Base-by-base conservation (phyloP, 176 grass and related monocot species). In the Zizania latifolia region DNA sequence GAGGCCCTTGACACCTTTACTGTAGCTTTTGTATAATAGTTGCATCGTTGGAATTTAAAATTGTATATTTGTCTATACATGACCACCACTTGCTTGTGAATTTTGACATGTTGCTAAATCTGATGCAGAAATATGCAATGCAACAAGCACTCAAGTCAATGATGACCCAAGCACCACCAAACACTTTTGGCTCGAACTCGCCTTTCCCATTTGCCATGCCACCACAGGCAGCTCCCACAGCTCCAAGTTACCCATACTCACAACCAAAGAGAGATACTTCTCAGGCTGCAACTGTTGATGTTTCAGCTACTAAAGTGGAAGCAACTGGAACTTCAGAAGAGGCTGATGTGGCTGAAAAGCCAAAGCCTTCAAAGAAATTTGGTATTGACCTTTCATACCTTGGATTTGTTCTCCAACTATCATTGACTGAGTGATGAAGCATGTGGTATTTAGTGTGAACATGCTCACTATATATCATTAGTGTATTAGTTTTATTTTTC, bases 101-200 rank as follows among this genome's bases (percentile, higher is more conserved):
- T 60, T 58, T 79, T 80, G 16, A 55, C 8, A 35, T 56, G 11
- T 64, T 70, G 31, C 55, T 74, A 69, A 58, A 60, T 82, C 8
- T 87, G 10, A 71, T 78, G 63, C 81, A 96, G 93, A 88, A 33
- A 80, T 85, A 90, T 56, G 93, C 93, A 59, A 75, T 99, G 73
- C 73, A 99, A 46, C 96, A 99, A 90, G 92, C 89, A 79, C 84
- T 99, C 50, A 99, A 92, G 53, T 88, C 92, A 58, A 95, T 99
- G 96, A 99, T 99, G 96, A 79, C 80, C 69, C 92, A 94, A 51
- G 43, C 92, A 78, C 83, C 87, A 68, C 74, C 81, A 78, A 80
- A 78, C 79, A 95, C 80, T 38, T 99, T 92, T 82, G 69, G 84
- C 22, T 65, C 75, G 8, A 90, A 86, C 75, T 80, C 72, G 31